Evolutionary conservation across 495 filamentous ascomycete species (phyloP).

Genomic region (Venustampulla echinocandica): DNA sequence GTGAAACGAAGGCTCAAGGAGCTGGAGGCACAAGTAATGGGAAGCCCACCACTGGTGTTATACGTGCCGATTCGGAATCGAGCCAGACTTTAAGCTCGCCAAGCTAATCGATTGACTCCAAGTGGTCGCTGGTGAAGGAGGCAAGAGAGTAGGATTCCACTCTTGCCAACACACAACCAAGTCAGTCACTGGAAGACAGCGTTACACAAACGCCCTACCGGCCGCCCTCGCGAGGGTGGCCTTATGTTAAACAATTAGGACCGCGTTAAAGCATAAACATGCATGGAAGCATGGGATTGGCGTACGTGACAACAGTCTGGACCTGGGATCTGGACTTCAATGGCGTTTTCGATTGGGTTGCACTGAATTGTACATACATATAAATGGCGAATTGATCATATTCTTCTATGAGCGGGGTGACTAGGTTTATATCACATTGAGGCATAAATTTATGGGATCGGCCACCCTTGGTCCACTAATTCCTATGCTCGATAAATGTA

Average conservation of each 20-base stretch:
- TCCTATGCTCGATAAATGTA: too few relatives aligned
- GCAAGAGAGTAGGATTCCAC: neutral
- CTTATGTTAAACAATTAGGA: neutral
- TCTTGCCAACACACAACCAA: neutral
- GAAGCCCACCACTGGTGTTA: neutral
- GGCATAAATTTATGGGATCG: too few relatives aligned
- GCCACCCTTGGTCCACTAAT: too few relatives aligned
- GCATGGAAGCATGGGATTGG: neutral
- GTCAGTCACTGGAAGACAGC: too few relatives aligned
- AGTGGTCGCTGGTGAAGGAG: neutral
- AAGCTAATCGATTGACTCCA: neutral
- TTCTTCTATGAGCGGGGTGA: too few relatives aligned
- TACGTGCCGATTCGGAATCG: conserved; percentile 6
- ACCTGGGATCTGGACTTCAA: neutral
- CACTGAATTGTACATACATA: too few relatives aligned
- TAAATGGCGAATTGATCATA: too few relatives aligned
- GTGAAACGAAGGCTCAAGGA: conserved; percentile 19
- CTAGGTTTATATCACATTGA: too few relatives aligned
- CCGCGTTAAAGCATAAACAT: neutral
- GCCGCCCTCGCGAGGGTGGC: too few relatives aligned
- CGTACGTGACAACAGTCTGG: neutral
- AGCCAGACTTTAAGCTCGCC: conserved; percentile 17
- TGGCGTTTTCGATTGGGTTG: neutral
- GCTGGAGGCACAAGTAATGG: conserved; percentile 1
- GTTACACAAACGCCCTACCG: too few relatives aligned